Conservation (phyloP, 208 protist species). For the Leishmania arabica region DNA sequence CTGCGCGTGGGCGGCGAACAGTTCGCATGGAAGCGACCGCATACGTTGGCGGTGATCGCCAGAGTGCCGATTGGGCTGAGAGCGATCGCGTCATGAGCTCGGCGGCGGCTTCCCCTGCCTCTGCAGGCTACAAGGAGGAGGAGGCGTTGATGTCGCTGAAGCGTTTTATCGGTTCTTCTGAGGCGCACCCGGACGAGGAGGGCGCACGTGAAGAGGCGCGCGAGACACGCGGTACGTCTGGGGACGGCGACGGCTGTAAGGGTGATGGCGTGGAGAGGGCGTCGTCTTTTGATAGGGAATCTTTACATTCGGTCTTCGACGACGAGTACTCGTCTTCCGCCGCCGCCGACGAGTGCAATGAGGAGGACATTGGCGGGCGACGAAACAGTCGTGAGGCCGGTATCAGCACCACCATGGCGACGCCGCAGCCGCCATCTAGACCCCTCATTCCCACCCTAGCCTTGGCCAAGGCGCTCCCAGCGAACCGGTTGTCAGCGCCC, state of each 20-base stretch:
- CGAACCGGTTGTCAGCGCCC: neutral
- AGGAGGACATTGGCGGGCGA: neutral
- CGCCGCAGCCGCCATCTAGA: neutral
- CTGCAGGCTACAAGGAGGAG: neutral
- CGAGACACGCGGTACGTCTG: neutral
- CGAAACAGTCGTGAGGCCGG: neutral
- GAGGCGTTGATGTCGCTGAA: neutral
- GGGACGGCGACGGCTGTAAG: neutral
- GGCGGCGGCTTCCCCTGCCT: neutral
- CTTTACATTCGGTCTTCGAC: neutral
- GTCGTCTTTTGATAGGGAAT: neutral
- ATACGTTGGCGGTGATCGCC: neutral
- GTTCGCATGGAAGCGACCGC: neutral
- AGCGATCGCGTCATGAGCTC: conserved; percentile 3
- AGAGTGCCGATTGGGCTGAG: neutral
- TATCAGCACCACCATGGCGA: neutral
- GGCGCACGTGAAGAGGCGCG: neutral
- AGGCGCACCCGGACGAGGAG: neutral
- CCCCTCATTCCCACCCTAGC: conserved; percentile 20
- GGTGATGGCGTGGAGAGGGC: neutral
- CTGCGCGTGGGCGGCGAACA: conserved; percentile 24
- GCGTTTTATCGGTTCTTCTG: neutral
- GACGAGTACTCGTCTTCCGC: neutral
- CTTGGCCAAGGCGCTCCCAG: conserved; percentile 17
- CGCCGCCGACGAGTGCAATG: neutral